A percentile compares a stretch with the other conserved stretches of the same genome.
Conservation (phyloP, 208 protist species). For the Acanthamoeba castellanii region DNA sequence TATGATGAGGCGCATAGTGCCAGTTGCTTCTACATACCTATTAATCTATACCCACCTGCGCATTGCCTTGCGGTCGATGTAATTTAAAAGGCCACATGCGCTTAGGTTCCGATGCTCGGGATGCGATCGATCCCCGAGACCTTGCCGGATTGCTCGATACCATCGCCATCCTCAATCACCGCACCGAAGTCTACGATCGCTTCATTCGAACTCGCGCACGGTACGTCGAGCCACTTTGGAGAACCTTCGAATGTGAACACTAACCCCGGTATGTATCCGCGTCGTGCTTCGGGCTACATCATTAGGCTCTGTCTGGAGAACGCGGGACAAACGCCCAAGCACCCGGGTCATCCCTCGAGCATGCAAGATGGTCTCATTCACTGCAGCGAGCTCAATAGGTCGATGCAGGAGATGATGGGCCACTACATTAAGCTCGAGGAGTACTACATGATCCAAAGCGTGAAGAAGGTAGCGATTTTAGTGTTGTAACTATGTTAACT, state of each 20-base stretch:
- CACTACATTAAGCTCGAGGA: constrained; percentile 66
- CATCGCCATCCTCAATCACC: constrained; percentile 70
- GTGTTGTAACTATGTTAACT: neutral
- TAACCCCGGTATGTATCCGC: too few relatives aligned
- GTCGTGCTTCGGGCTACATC: neutral
- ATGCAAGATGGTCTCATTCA: constrained; percentile 31
- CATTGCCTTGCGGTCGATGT: neutral
- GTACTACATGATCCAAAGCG: constrained; percentile 70
- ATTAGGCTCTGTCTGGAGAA: neutral
- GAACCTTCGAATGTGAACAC: too few relatives aligned
- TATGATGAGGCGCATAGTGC: neutral
- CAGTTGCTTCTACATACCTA: neutral
- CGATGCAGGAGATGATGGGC: constrained; percentile 69
- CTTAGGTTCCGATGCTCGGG: neutral
- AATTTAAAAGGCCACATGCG: constrained; percentile 3
- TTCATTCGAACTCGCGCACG: constrained; percentile 55
- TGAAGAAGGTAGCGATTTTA: constrained; percentile 27
- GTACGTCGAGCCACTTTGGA: neutral
- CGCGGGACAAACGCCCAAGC: neutral
- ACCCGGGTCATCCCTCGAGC: neutral
- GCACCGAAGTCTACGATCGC: constrained; percentile 71
- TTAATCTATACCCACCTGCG: neutral
- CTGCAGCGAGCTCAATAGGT: constrained; percentile 65
- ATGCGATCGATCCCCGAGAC: constrained; percentile 17
- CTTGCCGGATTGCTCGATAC: constrained; percentile 60